Percentiles rank a stretch among this genome's conserved stretches.
Evolutionary conservation across 768 basidiomycete genomes (phyloP).

Genomic region (Pisolithus orientalis): DNA sequence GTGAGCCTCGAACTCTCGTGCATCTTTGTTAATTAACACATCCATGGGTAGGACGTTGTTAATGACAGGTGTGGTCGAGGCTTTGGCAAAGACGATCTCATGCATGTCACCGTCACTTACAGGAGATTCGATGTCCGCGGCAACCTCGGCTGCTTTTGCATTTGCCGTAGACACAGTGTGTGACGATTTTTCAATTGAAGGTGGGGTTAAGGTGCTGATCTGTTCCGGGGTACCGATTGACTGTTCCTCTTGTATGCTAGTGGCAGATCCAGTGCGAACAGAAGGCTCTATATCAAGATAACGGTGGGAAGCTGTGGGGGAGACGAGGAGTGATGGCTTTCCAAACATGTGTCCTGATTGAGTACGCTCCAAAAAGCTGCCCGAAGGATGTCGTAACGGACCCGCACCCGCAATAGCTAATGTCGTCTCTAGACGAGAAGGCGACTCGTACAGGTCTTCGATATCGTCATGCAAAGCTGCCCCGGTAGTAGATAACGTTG

Average conservation of each 20-base stretch:
- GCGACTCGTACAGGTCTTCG: conserved; percentile 46
- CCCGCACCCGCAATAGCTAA: conserved; percentile 61
- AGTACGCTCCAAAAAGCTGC: conserved; percentile 7
- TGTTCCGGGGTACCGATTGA: background rate
- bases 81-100: conserved; percentile 18
- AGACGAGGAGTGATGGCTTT: conserved; percentile 27
- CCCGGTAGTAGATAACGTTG: conserved; percentile 1
- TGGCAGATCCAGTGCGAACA: background rate
- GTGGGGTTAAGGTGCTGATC: no score
- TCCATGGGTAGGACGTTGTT: conserved; percentile 7
- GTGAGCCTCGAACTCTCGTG: background rate
- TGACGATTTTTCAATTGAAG: background rate
- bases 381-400: conserved; percentile 22
- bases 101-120: conserved; percentile 36
- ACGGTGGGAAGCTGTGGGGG: conserved; percentile 4
- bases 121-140: conserved; percentile 3
- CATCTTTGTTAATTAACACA: conserved; percentile 9
- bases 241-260: background rate
- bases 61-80: conserved; percentile 2
- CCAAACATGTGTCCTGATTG: conserved; percentile 30
- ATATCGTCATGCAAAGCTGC: conserved; percentile 23
- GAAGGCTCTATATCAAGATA: background rate
- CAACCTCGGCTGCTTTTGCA: background rate
- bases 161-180: background rate
- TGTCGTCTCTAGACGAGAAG: conserved; percentile 57